A percentile compares a stretch with the other conserved stretches of the same genome.
Conservation (phyloP, 495 filamentous ascomycete genomes). For the Aspergillus steynii region DNA sequence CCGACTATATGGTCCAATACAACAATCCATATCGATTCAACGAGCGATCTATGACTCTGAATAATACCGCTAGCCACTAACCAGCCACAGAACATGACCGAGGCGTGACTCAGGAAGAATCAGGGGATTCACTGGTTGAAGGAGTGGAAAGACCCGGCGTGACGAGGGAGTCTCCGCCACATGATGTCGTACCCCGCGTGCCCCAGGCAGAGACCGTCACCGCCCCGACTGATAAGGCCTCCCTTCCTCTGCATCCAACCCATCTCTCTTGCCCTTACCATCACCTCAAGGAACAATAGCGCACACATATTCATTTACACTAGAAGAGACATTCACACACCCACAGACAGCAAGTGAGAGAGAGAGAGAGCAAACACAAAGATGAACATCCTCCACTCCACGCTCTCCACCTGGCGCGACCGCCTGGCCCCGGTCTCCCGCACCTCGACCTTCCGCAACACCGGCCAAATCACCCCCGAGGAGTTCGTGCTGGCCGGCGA, state of each 20-base stretch:
- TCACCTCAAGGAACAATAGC: neutral
- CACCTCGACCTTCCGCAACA: conserved; percentile 88
- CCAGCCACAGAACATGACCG: neutral
- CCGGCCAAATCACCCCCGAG: conserved; percentile 94
- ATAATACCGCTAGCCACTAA: neutral
- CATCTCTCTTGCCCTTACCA: neutral
- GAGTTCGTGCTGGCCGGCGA: conserved; percentile 96
- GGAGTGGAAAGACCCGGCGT: too few species aligned
- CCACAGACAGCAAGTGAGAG: neutral
- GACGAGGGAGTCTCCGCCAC: conserved; percentile 16
- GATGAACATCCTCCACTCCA: conserved; percentile 73
- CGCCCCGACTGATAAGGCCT: conserved; percentile 20
- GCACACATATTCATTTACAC: neutral
- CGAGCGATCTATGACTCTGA: neutral
- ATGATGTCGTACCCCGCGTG: conserved; percentile 26
- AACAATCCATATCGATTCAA: neutral
- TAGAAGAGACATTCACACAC: neutral
- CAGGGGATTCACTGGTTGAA: neutral
- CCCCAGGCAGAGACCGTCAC: conserved; percentile 14
- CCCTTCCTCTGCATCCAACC: conserved; percentile 1
- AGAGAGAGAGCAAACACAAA: conserved; percentile 11
- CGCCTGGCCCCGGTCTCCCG: conserved; percentile 83
- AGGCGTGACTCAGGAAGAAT: neutral
- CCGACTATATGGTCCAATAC: neutral
- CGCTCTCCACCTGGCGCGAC: conserved; percentile 83